Conservation (phyloP, 441 rosid genomes). For the Lepidium campestre region DNA sequence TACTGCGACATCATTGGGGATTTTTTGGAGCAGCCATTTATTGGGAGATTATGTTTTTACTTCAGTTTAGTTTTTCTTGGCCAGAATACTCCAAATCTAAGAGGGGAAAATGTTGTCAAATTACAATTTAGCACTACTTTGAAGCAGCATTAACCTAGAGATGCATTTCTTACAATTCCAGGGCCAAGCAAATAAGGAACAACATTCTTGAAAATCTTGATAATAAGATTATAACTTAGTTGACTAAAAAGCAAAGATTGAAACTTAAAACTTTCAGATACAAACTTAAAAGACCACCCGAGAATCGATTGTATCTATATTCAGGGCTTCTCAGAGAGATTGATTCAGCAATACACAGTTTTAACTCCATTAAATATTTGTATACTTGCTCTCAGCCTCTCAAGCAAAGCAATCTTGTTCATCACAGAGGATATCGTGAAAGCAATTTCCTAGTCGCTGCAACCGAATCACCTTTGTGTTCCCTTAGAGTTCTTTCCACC, state of each 20-base stretch:
- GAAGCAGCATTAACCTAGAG: neutral
- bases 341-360: neutral
- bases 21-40: neutral
- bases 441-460: conserved; percentile 85
- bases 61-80: neutral
- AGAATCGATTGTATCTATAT: neutral
- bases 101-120: neutral
- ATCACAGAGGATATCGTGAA: conserved; percentile 34
- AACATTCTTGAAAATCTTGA: neutral
- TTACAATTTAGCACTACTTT: neutral
- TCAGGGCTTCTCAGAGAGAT: neutral
- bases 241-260: neutral
- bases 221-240: neutral
- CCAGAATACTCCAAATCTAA: neutral
- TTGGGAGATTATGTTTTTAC: neutral
- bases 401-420: neutral
- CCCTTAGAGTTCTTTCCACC: conserved; percentile 88
- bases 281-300: neutral
- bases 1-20: neutral
- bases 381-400: neutral
- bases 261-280: neutral
- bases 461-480: conserved; percentile 94
- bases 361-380: neutral
- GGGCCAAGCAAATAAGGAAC: neutral
- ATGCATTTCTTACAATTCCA: neutral